Conservation (phyloP, 257 asterid genomes). For the Solanum ossicruentum region DNA sequence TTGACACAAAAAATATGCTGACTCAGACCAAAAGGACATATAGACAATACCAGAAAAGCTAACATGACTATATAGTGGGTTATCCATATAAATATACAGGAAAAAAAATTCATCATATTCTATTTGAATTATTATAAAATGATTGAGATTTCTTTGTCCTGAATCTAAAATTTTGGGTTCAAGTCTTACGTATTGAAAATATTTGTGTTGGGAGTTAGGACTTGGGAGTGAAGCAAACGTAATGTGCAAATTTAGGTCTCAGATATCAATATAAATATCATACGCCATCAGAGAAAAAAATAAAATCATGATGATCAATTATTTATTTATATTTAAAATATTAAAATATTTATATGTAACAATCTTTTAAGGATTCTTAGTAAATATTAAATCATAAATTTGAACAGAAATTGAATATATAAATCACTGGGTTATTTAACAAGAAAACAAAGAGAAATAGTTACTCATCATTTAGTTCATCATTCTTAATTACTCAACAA, state of each 20-base stretch:
- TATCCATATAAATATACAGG: neutral
- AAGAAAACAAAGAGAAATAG: neutral
- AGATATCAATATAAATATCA: too few relatives aligned
- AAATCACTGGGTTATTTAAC: neutral
- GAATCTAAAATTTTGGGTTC: too few relatives aligned
- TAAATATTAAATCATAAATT: neutral
- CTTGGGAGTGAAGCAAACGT: too few relatives aligned
- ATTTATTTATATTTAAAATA: neutral
- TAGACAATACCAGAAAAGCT: neutral
- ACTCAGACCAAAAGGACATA: neutral
- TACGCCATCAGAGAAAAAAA: neutral
- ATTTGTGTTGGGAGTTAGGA: too few relatives aligned
- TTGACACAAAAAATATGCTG: neutral
- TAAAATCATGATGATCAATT: neutral
- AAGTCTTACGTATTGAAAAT: too few relatives aligned
- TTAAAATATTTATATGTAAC: neutral
- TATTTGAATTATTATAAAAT: too few relatives aligned
- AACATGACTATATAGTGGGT: neutral
- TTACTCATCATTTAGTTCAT: too few relatives aligned
- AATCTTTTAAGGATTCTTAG: neutral
- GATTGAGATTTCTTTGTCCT: too few relatives aligned
- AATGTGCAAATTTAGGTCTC: rapidly evolving
- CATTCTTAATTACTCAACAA: too few relatives aligned
- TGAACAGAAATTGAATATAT: neutral
- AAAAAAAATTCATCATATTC: too few relatives aligned